Evolutionary conservation across 1,284 basidiomycete species (phyloP).

Genomic region (Tetrapyrgos nigripes): DNA sequence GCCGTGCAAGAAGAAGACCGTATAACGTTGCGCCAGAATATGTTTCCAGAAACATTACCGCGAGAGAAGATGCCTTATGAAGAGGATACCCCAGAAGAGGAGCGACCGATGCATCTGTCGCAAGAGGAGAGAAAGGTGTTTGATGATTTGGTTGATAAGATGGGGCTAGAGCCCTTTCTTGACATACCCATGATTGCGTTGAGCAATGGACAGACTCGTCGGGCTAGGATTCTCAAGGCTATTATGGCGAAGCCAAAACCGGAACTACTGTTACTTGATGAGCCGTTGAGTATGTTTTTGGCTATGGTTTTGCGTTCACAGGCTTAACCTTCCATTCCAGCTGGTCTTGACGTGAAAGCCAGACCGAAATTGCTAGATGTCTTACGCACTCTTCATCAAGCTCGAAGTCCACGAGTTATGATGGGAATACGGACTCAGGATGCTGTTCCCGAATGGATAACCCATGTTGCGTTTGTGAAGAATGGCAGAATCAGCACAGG

Average conservation of each 20-base stretch:
- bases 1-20: conserved; percentile 84
- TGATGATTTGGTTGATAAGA: conserved; percentile 53
- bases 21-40: conserved; percentile 72
- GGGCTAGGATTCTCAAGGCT: conserved; percentile 85
- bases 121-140: conserved; percentile 46
- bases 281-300: conserved; percentile 74
- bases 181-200: conserved; percentile 85
- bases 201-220: conserved; percentile 91
- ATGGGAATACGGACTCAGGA: conserved; percentile 86
- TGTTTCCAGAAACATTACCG: conserved; percentile 60
- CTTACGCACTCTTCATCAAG: conserved; percentile 63
- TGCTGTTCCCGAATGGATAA: conserved; percentile 83
- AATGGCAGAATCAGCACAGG: conserved; percentile 55
- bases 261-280: conserved; percentile 81
- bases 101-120: conserved; percentile 25
- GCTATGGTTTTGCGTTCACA: conserved; percentile 19
- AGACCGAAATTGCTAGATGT: conserved; percentile 64
- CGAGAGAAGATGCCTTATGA: conserved; percentile 35
- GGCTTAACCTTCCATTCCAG: conserved; percentile 41
- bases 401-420: conserved; percentile 66
- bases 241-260: conserved; percentile 65
- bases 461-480: conserved; percentile 72
- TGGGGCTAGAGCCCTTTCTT: conserved; percentile 69
- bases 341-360: conserved; percentile 73
- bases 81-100: conserved; percentile 31